Evolutionary conservation across 495 filamentous ascomycete genomes (phyloP).

Genomic region (Penicillium flavigenum): DNA sequence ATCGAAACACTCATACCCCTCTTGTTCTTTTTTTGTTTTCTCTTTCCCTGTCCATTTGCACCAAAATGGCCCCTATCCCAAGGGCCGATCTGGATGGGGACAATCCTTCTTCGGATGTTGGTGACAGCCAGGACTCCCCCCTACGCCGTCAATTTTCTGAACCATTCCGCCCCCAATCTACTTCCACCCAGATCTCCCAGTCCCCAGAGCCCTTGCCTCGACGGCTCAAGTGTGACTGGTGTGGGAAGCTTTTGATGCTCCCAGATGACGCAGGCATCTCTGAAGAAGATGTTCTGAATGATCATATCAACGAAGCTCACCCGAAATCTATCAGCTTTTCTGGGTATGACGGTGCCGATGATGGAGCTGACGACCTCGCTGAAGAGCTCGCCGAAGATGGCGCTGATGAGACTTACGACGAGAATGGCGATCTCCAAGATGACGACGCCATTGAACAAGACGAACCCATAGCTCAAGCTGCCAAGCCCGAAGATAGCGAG

Average conservation of each 20-base stretch:
- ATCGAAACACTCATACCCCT: conserved; percentile 1
- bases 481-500: conserved; percentile 16
- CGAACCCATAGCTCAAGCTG: conserved; percentile 6
- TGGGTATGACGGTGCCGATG: conserved; percentile 26
- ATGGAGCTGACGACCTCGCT: conserved; percentile 25
- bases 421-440: conserved; percentile 27
- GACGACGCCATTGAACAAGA: conserved; percentile 25
- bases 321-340: conserved; percentile 30
- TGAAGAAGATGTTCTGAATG: conserved; percentile 31
- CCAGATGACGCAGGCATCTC: conserved; percentile 28
- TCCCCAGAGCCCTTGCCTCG: conserved; percentile 34
- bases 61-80: conserved; percentile 39
- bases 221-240: conserved; percentile 38
- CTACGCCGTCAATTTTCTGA: conserved; percentile 49
- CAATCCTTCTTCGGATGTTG: conserved; percentile 43
- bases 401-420: conserved; percentile 20
- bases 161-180: conserved; percentile 37
- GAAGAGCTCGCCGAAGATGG: conserved; percentile 19
- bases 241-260: conserved; percentile 36
- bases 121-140: conserved; percentile 43
- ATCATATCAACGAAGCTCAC: conserved; percentile 37
- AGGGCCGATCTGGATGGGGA: conserved; percentile 40
- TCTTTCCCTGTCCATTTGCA: neutral
- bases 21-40: neutral
- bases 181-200: conserved; percentile 39